Evolutionary conservation across 2,329 filamentous ascomycete species (phyloP), one percentile per base, ranked within the genome.

Genomic region (Westerdykella aurantiaca): DNA sequence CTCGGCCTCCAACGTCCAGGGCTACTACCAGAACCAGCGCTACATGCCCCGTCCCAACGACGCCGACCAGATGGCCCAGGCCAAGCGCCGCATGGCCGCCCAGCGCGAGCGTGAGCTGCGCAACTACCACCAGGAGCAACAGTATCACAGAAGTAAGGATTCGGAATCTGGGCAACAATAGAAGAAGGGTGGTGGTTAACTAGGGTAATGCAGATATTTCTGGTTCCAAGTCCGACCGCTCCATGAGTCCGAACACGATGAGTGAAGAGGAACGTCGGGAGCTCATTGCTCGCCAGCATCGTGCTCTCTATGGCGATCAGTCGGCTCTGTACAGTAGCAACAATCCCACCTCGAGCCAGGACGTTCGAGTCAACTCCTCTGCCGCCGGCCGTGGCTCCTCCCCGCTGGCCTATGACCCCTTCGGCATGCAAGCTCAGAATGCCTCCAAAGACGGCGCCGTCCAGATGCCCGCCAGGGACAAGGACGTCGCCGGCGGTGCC

Each of bases 41-140:
- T 93, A 94, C 72, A 88, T 91, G 72, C 81, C 77, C 76, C 88
- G 77, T 73, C 88, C 79, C 73, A 90, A 79, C 77, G 93, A 97
- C 76, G 88, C 89, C 70, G 93, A 97, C 75, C 90, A 96, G 75
- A 88, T 96, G 82, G 88, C 95, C 79, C 93, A 97, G 82, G 90
- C 89, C 63, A 97, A 97, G 81, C 88, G 93, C 76, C 86, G 91
- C 78, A 94, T 97, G 88, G 93, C 93, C 65, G 93, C 93, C 70
- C 93, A 97, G 76, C 88, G 93, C 73, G 93, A 98, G 79, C 87
- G 91, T 73, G 93, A 98, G 77, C 84, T 98, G 72, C 88, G 93
- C 73, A 98, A 97, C 75, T 95, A 97, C 75, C 93, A 98, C 76
- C 94, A 96, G 75, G 93, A 98, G 81, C 93, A 98, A 81, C 93